Evolutionary conservation across 1,139 yeast genomes (phyloP).

Genomic region (Candida sanyaensis): DNA sequence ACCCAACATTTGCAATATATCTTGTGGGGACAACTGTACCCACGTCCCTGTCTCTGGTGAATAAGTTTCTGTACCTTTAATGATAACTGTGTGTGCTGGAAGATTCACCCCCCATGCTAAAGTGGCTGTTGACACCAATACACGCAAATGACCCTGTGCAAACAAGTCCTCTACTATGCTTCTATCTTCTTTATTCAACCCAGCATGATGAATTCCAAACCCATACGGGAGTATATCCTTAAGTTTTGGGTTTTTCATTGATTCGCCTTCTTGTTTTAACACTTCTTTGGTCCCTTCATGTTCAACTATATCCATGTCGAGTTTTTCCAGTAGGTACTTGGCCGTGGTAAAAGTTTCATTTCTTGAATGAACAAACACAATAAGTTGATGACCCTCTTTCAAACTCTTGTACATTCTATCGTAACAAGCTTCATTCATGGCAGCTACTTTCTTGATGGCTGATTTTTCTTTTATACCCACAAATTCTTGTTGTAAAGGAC

Average conservation of each 20-base stretch:
- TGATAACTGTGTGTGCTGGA: conserved; percentile 95
- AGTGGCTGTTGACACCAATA: conserved; percentile 91
- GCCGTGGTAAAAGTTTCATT: conserved; percentile 91
- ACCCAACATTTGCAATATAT: conserved; percentile 92
- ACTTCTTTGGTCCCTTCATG: conserved; percentile 67
- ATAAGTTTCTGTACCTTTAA: conserved; percentile 93
- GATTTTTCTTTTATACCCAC: conserved; percentile 86
- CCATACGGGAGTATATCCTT: conserved; percentile 68
- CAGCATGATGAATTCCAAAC: conserved; percentile 95
- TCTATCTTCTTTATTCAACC: conserved; percentile 73
- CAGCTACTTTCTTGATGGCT: conserved; percentile 74
- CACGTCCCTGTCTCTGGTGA: conserved; percentile 89
- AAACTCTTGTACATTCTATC: conserved; percentile 77
- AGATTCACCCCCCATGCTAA: conserved; percentile 98
- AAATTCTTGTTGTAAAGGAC: conserved; percentile 88
- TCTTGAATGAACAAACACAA: conserved; percentile 91
- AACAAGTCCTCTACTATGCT: conserved; percentile 80
- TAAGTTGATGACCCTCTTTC: conserved; percentile 62
- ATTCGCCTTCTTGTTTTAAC: conserved; percentile 62
- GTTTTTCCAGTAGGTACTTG: conserved; percentile 62
- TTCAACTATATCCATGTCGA: conserved; percentile 51
- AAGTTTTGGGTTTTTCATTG: conserved; percentile 54
- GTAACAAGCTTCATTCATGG: conserved; percentile 90
- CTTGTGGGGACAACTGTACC: conserved; percentile 91
- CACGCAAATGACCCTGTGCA: conserved; percentile 81